Base-by-base conservation (phyloP, 2,329 filamentous ascomycete species). In the Trichoderma citrinoviride region DNA sequence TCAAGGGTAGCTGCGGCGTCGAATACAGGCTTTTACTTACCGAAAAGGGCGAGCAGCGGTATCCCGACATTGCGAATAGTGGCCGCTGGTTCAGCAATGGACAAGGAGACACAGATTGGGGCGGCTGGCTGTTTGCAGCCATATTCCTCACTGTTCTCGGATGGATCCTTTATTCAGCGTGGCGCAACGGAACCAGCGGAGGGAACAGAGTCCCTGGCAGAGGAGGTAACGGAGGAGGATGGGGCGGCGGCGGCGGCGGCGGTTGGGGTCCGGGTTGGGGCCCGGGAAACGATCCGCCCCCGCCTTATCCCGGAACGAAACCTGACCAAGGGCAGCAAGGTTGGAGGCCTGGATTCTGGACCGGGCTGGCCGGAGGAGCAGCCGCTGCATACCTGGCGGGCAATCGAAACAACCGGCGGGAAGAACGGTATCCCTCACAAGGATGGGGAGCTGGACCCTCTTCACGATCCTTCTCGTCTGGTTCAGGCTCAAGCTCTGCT, bases 1-100 rank as follows among this genome's bases (percentile, higher is more conserved):
- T 98, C 61, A 93, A 91, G 72, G 95, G 95, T 23, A 95, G 91
- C 76, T 98, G 94, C 77, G 95, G 90, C 15, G 93, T 97, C 25
- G 92, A 97, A 78, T 98, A 98, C 77, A 83, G 89, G 15, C 78
- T 98, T 7, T 76, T 90, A 0, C 80, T 98, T 60, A 98, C 93
- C 1, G 87, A 89, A 12, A 81, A 83, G 67, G 95, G 95, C 3
- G 87, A 93, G 77, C 77, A 84, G 70, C 86, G 83, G 70, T 93
- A 90, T 74, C 91, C 90, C 1, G 74, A 84, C 43, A 72, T 86
- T 46, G 78, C 76, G 60, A 77, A 75, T n/a, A 78, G 72, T 50
- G 74, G 72, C n/a, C 60, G 58, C 27, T 77, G 76, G 67, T 77
- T 77, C 25, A 69, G 71, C 14, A 65, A 75, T 60, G 72, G 74